These are phyloP conservation scores for Metarhizium album DNA, from an alignment of 2,329 filamentous ascomycete genomes.

Conservation along the genomic window DNA sequence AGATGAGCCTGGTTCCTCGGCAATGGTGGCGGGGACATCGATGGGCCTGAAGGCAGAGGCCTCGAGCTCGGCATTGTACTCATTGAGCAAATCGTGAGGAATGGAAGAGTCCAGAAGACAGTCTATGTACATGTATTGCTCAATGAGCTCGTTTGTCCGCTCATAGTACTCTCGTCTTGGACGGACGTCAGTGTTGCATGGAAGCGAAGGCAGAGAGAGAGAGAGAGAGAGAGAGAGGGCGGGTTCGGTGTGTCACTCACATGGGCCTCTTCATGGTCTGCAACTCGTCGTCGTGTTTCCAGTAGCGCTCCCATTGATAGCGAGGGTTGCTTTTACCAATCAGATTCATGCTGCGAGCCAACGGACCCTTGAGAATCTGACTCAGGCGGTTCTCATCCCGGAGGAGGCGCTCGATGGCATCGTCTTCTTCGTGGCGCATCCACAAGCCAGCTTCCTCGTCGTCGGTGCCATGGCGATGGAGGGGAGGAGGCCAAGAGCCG, in stretches of 20 bases:
- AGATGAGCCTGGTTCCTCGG: slow-evolving; percentile 48
- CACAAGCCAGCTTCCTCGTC: slow-evolving; percentile 22
- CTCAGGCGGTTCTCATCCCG: slow-evolving; percentile 48
- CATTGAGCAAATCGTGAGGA: slow-evolving; percentile 84
- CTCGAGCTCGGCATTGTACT: slow-evolving; percentile 59
- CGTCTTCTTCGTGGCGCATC: slow-evolving; percentile 23
- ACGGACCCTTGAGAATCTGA: slow-evolving; percentile 51
- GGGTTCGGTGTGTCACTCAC: slow-evolving; percentile 24
- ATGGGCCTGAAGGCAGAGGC: slow-evolving; percentile 41
- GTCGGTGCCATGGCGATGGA: slow-evolving; percentile 13
- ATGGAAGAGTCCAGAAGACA: slow-evolving; percentile 80
- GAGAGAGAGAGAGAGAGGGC: too few species aligned
- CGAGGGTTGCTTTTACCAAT: slow-evolving; percentile 82
- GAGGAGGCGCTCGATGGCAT: slow-evolving; percentile 33
- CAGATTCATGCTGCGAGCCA: slow-evolving; percentile 72
- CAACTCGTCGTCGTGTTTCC: slow-evolving; percentile 69
- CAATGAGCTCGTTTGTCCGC: slow-evolving; percentile 76
- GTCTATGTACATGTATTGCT: slow-evolving; percentile 91
- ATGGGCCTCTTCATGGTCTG: slow-evolving; percentile 60
- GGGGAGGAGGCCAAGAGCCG: slow-evolving; percentile 14
- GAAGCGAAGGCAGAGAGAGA: not conserved
- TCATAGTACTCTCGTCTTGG: slow-evolving; percentile 71
- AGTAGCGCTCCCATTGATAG: slow-evolving; percentile 81
- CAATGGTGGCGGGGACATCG: slow-evolving; percentile 62
- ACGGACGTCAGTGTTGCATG: not conserved